Conservation (phyloP, 176 grass and related monocot genomes). For the Hordeum marinum region DNA sequence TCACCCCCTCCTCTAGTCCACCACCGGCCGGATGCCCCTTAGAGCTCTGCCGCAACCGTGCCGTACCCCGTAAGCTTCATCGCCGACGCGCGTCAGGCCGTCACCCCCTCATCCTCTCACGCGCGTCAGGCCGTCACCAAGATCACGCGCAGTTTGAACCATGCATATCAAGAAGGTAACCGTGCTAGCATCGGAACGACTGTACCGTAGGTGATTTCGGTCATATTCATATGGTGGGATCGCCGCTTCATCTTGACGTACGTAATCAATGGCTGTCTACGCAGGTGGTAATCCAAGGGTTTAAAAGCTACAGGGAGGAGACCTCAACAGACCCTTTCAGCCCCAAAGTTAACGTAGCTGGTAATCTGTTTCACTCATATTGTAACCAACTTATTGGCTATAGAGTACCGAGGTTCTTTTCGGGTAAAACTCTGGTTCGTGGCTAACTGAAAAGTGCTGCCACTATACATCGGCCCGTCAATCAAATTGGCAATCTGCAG, state of each 20-base stretch:
- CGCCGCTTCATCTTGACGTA: neutral
- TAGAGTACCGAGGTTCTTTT: too few species aligned
- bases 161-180: constrained; percentile 92
- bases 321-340: constrained; percentile 81
- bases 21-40: neutral
- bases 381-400: neutral
- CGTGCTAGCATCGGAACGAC: neutral
- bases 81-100: too few species aligned
- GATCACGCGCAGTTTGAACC: too few species aligned
- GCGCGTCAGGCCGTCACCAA: too few species aligned
- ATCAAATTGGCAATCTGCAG: too few species aligned
- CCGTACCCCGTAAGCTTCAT: too few species aligned
- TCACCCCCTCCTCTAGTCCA: neutral
- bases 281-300: constrained; percentile 88
- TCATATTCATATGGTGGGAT: neutral
- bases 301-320: constrained; percentile 94
- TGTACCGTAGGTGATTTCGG: neutral
- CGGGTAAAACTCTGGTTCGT: too few species aligned
- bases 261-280: neutral
- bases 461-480: too few species aligned
- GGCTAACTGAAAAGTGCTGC: too few species aligned
- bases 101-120: too few species aligned
- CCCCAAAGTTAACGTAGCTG: constrained; percentile 93
- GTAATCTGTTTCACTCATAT: constrained; percentile 29
- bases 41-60: neutral